Base-by-base conservation (phyloP, 1,139 yeast genomes). In the Candida sanyaensis region DNA sequence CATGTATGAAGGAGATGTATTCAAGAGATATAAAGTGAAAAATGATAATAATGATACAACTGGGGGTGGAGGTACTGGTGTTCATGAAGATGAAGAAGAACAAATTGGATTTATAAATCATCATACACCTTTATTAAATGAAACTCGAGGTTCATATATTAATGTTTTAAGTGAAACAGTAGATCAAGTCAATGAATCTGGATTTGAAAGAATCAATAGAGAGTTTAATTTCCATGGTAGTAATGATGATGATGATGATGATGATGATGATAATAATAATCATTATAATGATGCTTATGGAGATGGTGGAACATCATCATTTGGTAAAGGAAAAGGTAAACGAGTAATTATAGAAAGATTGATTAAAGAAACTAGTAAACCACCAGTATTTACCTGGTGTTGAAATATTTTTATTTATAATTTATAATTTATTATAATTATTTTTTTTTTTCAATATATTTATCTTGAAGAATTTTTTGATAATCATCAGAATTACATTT, bases 371-470 rank as follows among this genome's bases (percentile, higher is more conserved):
- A 71, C 72, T 10, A 70, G 79, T 12, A 78, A 73, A 49, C 83
- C 86, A 1, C 89, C 91, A 0, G 81, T 85, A 1, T 85, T 86
- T 54, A 83, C 90, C 0, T 85, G 91, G 84, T 86, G 90, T 58
- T 85, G n/a, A 53, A 21, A 17, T 17, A 3, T 17, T 17, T 17
- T 9, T 13, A 10, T 27, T 26, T 26, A 17, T 17, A 2, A 17
- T 17, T 17, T 17, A 17, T 17, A 17, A 17, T 5, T 40, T 10
- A 23, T 26, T 11, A 36, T 17, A n/a, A n/a, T 17, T 9, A n/a
- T 33, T 13, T 11, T 27, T 26, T 26, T 5, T 40, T 10, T 10
- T 26, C 13, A 36, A 36, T 23, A 36, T 58, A 51, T 36, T 53
- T 49, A 13, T 53, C 48, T 13, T 48, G 50, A 45, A 69, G 69